phyloP scores from a whole-genome alignment of 2,329 filamentous ascomycete species.

The Colletotrichum sidae region DNA sequence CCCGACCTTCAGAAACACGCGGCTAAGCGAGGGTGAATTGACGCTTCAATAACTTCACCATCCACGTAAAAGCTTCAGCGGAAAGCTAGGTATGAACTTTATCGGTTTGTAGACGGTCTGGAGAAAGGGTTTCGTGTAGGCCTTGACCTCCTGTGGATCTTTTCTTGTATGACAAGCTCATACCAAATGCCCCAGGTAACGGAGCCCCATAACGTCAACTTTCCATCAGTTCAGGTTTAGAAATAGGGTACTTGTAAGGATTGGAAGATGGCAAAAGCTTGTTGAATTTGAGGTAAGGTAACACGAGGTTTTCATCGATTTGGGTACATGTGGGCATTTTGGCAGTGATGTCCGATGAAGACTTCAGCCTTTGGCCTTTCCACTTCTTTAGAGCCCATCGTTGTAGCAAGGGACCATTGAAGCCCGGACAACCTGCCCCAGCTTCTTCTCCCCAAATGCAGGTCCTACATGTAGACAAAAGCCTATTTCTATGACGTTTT shows the following conservation, averaged over 20 bases:
- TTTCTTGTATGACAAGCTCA: too few species aligned
- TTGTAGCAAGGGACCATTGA: neutral
- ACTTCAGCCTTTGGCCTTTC: too few species aligned
- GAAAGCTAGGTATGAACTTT: slow-evolving; percentile 55
- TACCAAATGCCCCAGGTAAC: too few species aligned
- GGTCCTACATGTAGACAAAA: slow-evolving; percentile 12
- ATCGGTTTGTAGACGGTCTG: slow-evolving; percentile 56
- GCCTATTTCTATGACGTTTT: neutral
- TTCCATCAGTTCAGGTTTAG: too few species aligned
- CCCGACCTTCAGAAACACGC: slow-evolving; percentile 55
- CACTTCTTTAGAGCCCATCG: too few species aligned
- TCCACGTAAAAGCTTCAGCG: slow-evolving; percentile 49
- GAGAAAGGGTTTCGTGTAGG: slow-evolving; percentile 55
- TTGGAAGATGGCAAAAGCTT: too few species aligned
- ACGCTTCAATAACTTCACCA: slow-evolving; percentile 54
- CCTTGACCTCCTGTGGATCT: slow-evolving; percentile 45
- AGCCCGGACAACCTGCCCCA: neutral
- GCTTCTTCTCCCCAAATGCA: neutral
- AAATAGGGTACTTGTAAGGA: too few species aligned
- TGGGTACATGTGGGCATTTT: too few species aligned
- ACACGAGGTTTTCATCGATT: too few species aligned
- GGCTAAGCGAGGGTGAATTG: slow-evolving; percentile 58
- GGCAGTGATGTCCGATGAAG: slow-evolving; percentile 35
- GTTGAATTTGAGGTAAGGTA: too few species aligned
- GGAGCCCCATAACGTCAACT: too few species aligned